These are phyloP conservation scores for Claviceps sp. DNA, from an alignment of 2,329 filamentous ascomycete species.

Conservation along the genomic window DNA sequence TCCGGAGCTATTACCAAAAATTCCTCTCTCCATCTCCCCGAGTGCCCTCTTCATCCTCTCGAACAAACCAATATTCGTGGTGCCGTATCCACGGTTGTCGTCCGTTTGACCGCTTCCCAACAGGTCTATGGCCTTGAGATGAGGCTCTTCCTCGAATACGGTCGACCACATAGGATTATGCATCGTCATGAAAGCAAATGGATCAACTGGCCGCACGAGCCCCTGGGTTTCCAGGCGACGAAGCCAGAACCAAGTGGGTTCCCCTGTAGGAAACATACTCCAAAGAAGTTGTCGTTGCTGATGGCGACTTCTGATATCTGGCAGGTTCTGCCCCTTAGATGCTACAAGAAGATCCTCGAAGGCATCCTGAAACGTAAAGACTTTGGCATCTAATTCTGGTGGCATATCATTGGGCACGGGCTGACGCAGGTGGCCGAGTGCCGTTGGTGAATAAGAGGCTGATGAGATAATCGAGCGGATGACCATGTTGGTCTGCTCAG, in stretches of 20 bases:
- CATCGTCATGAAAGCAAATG: constrained; percentile 7
- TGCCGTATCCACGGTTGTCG: not conserved
- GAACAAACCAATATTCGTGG: constrained; percentile 5
- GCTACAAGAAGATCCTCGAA: constrained; percentile 44
- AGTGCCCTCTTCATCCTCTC: constrained; percentile 7
- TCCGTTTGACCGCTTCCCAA: constrained; percentile 13
- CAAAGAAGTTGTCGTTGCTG: constrained; percentile 23
- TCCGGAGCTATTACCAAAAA: not conserved
- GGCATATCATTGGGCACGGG: constrained; percentile 33
- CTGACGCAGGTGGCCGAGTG: constrained; percentile 30
- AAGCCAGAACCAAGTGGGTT: constrained; percentile 30
- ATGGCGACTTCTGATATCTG: constrained; percentile 23
- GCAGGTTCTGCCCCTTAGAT: constrained; percentile 27
- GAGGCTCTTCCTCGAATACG: constrained; percentile 19
- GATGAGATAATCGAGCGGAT: constrained; percentile 13
- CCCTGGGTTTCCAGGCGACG: constrained; percentile 23
- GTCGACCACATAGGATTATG: constrained; percentile 14
- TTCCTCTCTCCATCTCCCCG: constrained; percentile 1
- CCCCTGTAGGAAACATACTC: constrained; percentile 25
- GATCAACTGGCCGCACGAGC: constrained; percentile 21
- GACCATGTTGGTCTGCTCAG: constrained; percentile 4
- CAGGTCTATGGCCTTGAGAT: constrained; percentile 12
- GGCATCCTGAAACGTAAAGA: constrained; percentile 42
- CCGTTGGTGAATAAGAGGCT: constrained; percentile 17
- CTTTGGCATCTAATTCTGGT: constrained; percentile 18